These are phyloP conservation scores for Penicillium crustosum DNA, from an alignment of 2,329 filamentous ascomycete species.

Conservation along the genomic window DNA sequence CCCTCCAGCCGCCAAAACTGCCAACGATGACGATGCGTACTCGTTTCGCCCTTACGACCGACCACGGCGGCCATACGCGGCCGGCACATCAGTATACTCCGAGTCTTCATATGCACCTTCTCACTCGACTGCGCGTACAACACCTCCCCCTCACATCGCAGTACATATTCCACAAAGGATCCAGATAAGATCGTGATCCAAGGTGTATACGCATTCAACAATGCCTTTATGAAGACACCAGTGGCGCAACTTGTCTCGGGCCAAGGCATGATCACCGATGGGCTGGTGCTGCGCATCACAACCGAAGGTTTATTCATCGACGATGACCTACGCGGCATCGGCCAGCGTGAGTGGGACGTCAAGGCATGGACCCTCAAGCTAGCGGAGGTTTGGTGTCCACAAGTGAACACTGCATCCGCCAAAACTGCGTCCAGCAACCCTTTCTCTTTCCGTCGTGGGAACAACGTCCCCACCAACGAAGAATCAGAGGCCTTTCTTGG, in stretches of 20 bases:
- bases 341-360: slow-evolving; percentile 97
- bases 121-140: slow-evolving; percentile 78
- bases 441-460: slow-evolving; percentile 43
- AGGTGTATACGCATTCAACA: slow-evolving; percentile 89
- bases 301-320: slow-evolving; percentile 96
- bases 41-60: slow-evolving; percentile 78
- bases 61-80: slow-evolving; percentile 61
- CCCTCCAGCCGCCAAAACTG: slow-evolving; percentile 37
- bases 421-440: slow-evolving; percentile 31
- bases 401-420: slow-evolving; percentile 49
- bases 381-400: slow-evolving; percentile 81
- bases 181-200: slow-evolving; percentile 95
- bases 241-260: slow-evolving; percentile 86
- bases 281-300: slow-evolving; percentile 85
- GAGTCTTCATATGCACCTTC: slow-evolving; percentile 86
- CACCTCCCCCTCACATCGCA: slow-evolving; percentile 77
- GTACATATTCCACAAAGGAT: slow-evolving; percentile 81
- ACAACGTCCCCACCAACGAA: slow-evolving; percentile 58
- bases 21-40: slow-evolving; percentile 61
- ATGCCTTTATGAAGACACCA: slow-evolving; percentile 82
- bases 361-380: slow-evolving; percentile 96
- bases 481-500: slow-evolving; percentile 66
- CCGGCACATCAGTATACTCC: slow-evolving; percentile 71
- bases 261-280: slow-evolving; percentile 83
- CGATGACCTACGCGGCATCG: slow-evolving; percentile 84